Percentiles rank a stretch among this genome's conserved stretches.
Conservation (phyloP, 78 protist genomes). For the Trichosphaerium sp. region DNA sequence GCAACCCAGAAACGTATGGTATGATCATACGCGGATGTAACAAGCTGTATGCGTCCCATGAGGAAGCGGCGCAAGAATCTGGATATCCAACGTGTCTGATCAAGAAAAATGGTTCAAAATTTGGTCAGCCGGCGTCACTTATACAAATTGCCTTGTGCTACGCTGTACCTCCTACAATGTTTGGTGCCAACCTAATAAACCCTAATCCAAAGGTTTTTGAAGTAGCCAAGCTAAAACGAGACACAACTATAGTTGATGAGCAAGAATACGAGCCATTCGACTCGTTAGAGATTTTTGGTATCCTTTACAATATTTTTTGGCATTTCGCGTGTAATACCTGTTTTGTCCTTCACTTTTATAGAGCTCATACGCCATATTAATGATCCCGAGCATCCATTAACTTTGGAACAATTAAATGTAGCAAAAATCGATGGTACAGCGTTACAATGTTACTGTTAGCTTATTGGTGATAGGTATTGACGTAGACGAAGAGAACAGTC, state of each 20-base stretch:
- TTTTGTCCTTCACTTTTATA: background rate
- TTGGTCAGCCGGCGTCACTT: too few species aligned
- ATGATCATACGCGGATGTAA: constrained; percentile 92
- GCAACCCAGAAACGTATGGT: constrained; percentile 96
- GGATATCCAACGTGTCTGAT: too few species aligned
- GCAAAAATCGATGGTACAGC: constrained; percentile 19
- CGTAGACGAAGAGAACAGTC: constrained; percentile 24
- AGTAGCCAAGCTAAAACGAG: background rate
- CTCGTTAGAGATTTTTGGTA: constrained; percentile 22
- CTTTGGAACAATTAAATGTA: constrained; percentile 80
- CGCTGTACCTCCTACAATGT: too few species aligned
- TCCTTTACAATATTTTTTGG: background rate
- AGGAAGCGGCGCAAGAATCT: too few species aligned
- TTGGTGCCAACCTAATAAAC: too few species aligned
- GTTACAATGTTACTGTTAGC: background rate
- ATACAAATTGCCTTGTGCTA: too few species aligned
- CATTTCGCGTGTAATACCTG: background rate
- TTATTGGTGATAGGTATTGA: background rate
- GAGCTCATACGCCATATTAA: constrained; percentile 45
- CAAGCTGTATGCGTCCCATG: too few species aligned
- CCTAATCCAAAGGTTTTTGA: constrained; percentile 10
- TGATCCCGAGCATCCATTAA: constrained; percentile 90
- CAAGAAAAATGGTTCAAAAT: too few species aligned
- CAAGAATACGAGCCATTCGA: constrained; percentile 16
- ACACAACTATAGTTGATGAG: too few species aligned